Evolutionary conservation across 2,329 filamentous ascomycete genomes (phyloP).

Genomic region (Fusarium sp.): DNA sequence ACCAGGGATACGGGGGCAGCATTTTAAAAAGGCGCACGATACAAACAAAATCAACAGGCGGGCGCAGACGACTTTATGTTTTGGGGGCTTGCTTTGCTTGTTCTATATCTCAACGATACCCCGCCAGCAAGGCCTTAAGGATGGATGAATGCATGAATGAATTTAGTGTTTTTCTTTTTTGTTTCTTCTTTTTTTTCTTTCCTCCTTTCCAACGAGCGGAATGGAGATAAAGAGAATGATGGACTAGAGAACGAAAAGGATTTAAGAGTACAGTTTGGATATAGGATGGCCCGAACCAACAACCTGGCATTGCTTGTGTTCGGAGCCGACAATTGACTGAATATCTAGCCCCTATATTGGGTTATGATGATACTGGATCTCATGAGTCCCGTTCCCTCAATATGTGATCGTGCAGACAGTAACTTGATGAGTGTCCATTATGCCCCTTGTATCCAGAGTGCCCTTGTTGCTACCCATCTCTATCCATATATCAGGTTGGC

Average conservation of each 20-base stretch:
- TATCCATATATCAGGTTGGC: background rate
- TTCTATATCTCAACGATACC: constrained; percentile 58
- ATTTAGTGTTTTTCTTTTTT: constrained; percentile 28
- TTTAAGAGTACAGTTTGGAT: constrained; percentile 9
- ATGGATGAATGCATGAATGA: constrained; percentile 47
- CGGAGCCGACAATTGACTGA: constrained; percentile 29
- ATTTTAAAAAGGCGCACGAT: constrained; percentile 46
- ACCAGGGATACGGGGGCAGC: constrained; percentile 50
- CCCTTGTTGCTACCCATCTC: background rate
- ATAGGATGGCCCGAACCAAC: constrained; percentile 5
- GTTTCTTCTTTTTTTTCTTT: constrained; percentile 7
- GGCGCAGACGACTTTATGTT: constrained; percentile 50
- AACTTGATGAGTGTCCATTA: constrained; percentile 7
- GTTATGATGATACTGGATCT: constrained; percentile 19
- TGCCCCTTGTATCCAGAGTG: background rate
- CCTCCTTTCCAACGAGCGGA: constrained; percentile 11
- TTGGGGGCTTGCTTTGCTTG: constrained; percentile 52
- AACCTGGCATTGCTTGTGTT: constrained; percentile 2
- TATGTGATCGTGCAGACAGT: background rate
- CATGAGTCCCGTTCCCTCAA: background rate
- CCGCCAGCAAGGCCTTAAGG: constrained; percentile 51
- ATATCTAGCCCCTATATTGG: constrained; percentile 34
- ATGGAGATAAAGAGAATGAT: constrained; percentile 15
- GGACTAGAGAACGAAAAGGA: background rate
- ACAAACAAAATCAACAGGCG: constrained; percentile 44